Conservation (phyloP, 305 asterid genomes). For the Fraxinus albicans region DNA sequence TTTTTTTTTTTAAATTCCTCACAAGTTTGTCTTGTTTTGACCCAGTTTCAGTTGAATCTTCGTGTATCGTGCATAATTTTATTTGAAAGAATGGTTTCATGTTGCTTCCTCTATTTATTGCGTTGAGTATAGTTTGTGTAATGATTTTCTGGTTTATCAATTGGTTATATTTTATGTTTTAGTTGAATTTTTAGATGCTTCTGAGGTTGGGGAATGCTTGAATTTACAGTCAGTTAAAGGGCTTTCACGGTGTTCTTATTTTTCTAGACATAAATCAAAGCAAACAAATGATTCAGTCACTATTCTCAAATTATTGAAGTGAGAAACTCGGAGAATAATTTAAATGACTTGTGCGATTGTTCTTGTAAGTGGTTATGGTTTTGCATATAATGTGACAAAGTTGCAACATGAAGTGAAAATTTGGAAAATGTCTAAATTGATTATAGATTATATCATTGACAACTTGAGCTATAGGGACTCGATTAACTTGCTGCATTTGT, state of each 20-base stretch:
- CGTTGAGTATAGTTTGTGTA: slow-evolving; percentile 9
- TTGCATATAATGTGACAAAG: background rate
- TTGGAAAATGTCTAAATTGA: slow-evolving; percentile 1
- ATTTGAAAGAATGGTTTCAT: background rate
- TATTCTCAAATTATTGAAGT: background rate
- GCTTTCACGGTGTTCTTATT: background rate
- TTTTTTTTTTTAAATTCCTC: too few relatives aligned
- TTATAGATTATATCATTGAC: background rate
- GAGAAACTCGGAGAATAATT: background rate
- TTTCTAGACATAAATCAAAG: background rate
- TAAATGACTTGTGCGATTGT: background rate
- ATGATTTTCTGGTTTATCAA: background rate
- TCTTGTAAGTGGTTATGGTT: background rate
- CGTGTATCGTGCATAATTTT: background rate
- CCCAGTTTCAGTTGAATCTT: background rate
- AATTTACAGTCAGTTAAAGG: background rate
- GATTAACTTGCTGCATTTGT: background rate
- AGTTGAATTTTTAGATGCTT: background rate
- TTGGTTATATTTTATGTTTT: background rate
- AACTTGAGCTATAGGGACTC: background rate
- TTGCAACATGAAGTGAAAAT: background rate
- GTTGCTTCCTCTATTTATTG: slow-evolving; percentile 2
- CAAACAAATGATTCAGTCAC: background rate
- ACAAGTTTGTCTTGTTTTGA: background rate
- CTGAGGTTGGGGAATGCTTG: background rate